Percentiles rank a stretch among this genome's conserved stretches.
Evolutionary conservation across 2,329 filamentous ascomycete species (phyloP).

Genomic region (Trematosphaeria pertusa): DNA sequence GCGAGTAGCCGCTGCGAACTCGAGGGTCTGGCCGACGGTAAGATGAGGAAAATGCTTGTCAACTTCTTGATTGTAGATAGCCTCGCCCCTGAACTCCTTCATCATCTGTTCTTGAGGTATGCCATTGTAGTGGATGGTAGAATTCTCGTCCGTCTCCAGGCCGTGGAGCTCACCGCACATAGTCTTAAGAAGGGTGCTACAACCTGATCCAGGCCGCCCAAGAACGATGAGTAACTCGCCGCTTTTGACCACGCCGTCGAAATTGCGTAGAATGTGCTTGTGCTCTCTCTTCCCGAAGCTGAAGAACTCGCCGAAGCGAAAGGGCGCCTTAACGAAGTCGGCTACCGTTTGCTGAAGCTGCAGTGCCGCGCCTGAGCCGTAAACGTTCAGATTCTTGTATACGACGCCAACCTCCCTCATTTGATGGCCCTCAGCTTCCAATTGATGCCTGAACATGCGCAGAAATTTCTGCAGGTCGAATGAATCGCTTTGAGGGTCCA

Average conservation of each 20-base stretch:
- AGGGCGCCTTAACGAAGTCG: slow-evolving; percentile 64
- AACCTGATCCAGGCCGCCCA: slow-evolving; percentile 63
- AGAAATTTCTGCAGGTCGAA: slow-evolving; percentile 64
- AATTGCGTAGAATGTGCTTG: slow-evolving; percentile 63
- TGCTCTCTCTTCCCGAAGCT: slow-evolving; percentile 55
- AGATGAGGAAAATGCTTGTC: slow-evolving; percentile 64
- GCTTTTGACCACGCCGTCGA: slow-evolving; percentile 60
- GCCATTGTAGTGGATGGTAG: slow-evolving; percentile 68
- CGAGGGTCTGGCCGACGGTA: slow-evolving; percentile 63
- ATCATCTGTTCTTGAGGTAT: slow-evolving; percentile 51
- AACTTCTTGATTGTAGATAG: slow-evolving; percentile 56
- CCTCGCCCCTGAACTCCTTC: slow-evolving; percentile 56
- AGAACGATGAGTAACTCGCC: slow-evolving; percentile 59
- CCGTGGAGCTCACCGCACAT: slow-evolving; percentile 67
- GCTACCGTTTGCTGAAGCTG: slow-evolving; percentile 73
- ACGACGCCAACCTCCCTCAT: slow-evolving; percentile 65
- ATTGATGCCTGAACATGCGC: slow-evolving; percentile 56
- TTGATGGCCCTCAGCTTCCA: slow-evolving; percentile 64
- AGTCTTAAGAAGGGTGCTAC: slow-evolving; percentile 69
- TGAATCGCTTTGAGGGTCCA: slow-evolving; percentile 60
- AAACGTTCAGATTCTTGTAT: slow-evolving; percentile 71
- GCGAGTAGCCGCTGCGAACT: slow-evolving; percentile 62
- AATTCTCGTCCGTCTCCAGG: slow-evolving; percentile 58
- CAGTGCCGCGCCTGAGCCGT: slow-evolving; percentile 69
- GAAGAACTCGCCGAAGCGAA: slow-evolving; percentile 65